A percentile compares a stretch with the other conserved stretches of the same genome.
Evolutionary conservation across 305 asterid species (phyloP).

Genomic region (Plantago coronopus): DNA sequence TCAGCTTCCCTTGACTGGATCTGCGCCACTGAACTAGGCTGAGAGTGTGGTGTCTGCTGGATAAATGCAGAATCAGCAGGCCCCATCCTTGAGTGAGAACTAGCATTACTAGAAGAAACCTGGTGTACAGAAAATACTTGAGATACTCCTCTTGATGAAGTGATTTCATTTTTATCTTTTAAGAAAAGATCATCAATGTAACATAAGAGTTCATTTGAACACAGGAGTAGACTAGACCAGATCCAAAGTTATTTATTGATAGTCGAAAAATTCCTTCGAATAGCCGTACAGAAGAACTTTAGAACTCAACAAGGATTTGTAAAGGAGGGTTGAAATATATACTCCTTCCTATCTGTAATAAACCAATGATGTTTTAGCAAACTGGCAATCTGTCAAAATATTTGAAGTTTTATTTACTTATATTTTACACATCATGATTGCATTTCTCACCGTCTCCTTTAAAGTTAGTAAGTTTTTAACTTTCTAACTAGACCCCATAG

Average conservation of each 20-base stretch:
- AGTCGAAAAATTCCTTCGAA: neutral
- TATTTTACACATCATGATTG: no score
- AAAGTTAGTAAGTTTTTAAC: no score
- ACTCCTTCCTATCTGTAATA: no score
- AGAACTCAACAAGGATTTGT: conserved; percentile 4
- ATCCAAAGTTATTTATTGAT: neutral
- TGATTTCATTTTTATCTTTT: conserved; percentile 9
- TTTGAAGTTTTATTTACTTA: no score
- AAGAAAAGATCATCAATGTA: no score
- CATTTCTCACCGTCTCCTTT: no score
- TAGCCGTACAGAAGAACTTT: conserved; percentile 2
- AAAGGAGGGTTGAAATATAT: conserved; percentile 8
- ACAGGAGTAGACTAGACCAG: neutral
- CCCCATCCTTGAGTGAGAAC: conserved; percentile 36
- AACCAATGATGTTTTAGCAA: no score
- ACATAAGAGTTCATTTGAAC: neutral
- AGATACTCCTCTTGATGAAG: conserved; percentile 20
- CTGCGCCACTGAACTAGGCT: conserved; percentile 41
- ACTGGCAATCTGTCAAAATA: no score
- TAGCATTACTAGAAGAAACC: conserved; percentile 47
- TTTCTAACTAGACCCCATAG: no score
- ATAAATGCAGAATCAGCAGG: conserved; percentile 33
- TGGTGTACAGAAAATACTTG: conserved; percentile 29
- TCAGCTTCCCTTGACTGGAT: conserved; percentile 86
- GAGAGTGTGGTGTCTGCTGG: conserved; percentile 44